Conservation (phyloP, 1,284 basidiomycete species). For the Fistulina hepatica region DNA sequence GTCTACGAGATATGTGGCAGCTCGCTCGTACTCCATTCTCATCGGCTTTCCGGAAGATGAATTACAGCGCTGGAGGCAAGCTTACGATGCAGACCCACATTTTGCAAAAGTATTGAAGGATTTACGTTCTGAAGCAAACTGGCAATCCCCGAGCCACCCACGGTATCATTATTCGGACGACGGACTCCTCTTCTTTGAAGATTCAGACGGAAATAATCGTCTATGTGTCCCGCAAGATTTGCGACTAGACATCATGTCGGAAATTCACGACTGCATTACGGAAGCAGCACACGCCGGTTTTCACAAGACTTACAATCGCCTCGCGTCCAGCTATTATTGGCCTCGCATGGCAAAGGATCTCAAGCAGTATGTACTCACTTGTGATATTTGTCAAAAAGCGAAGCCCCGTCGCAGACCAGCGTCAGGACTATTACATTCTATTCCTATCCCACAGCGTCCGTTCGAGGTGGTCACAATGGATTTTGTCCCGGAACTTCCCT, state of each 20-base stretch:
- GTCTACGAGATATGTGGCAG: not conserved
- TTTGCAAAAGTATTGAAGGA: slow-evolving; percentile 4
- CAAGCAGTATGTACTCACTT: slow-evolving; percentile 24
- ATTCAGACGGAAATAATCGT: slow-evolving; percentile 14
- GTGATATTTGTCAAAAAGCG: slow-evolving; percentile 24
- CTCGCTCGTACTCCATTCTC: slow-evolving; percentile 1
- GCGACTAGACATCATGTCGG: slow-evolving; percentile 14
- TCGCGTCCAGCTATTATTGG: slow-evolving; percentile 21
- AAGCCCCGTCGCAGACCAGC: slow-evolving; percentile 18
- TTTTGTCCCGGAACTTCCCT: slow-evolving; percentile 26
- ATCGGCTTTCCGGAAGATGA: slow-evolving; percentile 1
- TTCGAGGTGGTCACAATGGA: slow-evolving; percentile 19
- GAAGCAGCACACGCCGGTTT: slow-evolving; percentile 18
- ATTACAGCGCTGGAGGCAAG: slow-evolving; percentile 3
- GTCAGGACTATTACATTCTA: slow-evolving; percentile 12
- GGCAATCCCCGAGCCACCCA: slow-evolving; percentile 3
- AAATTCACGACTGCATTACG: slow-evolving; percentile 18
- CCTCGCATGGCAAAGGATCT: slow-evolving; percentile 23
- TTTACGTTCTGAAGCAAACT: slow-evolving; percentile 2
- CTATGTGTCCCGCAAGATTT: slow-evolving; percentile 18
- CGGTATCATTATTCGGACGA: slow-evolving; percentile 15
- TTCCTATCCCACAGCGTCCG: slow-evolving; percentile 12
- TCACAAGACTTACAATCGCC: slow-evolving; percentile 6
- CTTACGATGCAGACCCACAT: slow-evolving; percentile 5
- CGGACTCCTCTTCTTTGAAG: slow-evolving; percentile 19